A percentile compares a stretch with the other conserved stretches of the same genome.
phyloP scores from a whole-genome alignment of 371 early-diverging fungal species.

The Blakeslea trispora region DNA sequence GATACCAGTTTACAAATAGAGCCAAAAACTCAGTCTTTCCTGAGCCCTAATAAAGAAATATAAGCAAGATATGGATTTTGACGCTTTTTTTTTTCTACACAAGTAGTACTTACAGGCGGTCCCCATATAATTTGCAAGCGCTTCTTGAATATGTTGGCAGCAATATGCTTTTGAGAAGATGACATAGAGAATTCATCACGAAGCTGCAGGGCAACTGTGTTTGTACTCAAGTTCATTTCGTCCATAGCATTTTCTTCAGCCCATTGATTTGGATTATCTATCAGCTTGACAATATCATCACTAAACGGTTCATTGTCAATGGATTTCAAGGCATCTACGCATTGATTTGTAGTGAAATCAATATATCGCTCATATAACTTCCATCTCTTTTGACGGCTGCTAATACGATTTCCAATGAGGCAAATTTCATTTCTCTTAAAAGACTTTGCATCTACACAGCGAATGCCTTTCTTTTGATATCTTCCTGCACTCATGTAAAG shows the following conservation, averaged over 20 bases:
- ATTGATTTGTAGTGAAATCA: slow-evolving; percentile 34
- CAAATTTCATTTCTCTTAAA: not conserved
- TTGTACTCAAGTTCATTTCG: slow-evolving; percentile 15
- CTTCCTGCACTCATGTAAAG: slow-evolving; percentile 15
- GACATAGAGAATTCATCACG: slow-evolving; percentile 54
- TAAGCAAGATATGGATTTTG: not conserved
- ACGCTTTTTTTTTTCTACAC: no score
- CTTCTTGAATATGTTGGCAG: slow-evolving; percentile 34
- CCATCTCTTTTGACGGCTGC: slow-evolving; percentile 1
- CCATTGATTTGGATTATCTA: slow-evolving; percentile 36
- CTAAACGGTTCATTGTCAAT: slow-evolving; percentile 16
- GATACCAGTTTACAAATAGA: slow-evolving; percentile 48
- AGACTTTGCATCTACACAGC: slow-evolving; percentile 8
- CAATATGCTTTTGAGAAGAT: slow-evolving; percentile 53
- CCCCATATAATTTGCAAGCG: slow-evolving; percentile 62
- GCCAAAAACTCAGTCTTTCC: slow-evolving; percentile 64
- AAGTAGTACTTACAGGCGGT: slow-evolving; percentile 62
- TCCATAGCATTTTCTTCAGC: slow-evolving; percentile 5
- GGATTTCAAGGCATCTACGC: slow-evolving; percentile 16
- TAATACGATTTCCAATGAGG: not conserved
- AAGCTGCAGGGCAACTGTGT: slow-evolving; percentile 31
- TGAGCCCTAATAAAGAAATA: slow-evolving; percentile 44
- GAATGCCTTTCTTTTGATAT: slow-evolving; percentile 13
- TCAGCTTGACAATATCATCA: slow-evolving; percentile 18
- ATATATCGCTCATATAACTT: slow-evolving; percentile 35